Evolutionary conservation across 2,329 filamentous ascomycete species (phyloP).

Genomic region (Truncatella angustata): DNA sequence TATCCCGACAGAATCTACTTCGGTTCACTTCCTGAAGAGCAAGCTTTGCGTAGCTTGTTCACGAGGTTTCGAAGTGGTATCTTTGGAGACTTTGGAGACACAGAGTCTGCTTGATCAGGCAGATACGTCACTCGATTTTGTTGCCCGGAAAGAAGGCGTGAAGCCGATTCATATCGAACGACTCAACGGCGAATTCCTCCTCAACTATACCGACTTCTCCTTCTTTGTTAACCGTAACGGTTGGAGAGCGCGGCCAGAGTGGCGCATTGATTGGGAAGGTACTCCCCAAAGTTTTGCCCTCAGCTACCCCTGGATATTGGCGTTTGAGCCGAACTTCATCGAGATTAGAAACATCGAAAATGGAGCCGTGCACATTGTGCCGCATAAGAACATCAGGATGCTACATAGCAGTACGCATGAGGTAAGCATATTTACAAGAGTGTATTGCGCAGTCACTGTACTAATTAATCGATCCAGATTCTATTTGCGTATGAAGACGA

Average conservation of each 20-base stretch:
- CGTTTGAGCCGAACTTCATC: conserved; percentile 96
- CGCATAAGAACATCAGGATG: conserved; percentile 95
- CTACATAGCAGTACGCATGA: conserved; percentile 95
- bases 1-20: conserved; percentile 96
- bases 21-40: conserved; percentile 94
- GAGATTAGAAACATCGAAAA: conserved; percentile 95
- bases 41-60: conserved; percentile 96
- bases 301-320: conserved; percentile 94
- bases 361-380: conserved; percentile 91
- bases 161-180: conserved; percentile 97
- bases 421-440: conserved; percentile 52
- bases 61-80: conserved; percentile 95
- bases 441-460: not conserved
- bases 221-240: conserved; percentile 99
- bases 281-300: conserved; percentile 89
- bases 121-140: conserved; percentile 96
- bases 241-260: conserved; percentile 93
- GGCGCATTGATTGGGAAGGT: conserved; percentile 97
- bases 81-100: conserved; percentile 94
- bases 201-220: conserved; percentile 98
- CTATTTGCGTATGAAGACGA: conserved; percentile 98
- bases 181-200: conserved; percentile 91
- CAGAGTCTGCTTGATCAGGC: conserved; percentile 96
- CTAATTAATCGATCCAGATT: conserved; percentile 59
- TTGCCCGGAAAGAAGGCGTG: conserved; percentile 87